Percentiles rank a stretch among this genome's conserved stretches.
Conservation (phyloP, 106 monocot species). For the Dioscorea alata region DNA sequence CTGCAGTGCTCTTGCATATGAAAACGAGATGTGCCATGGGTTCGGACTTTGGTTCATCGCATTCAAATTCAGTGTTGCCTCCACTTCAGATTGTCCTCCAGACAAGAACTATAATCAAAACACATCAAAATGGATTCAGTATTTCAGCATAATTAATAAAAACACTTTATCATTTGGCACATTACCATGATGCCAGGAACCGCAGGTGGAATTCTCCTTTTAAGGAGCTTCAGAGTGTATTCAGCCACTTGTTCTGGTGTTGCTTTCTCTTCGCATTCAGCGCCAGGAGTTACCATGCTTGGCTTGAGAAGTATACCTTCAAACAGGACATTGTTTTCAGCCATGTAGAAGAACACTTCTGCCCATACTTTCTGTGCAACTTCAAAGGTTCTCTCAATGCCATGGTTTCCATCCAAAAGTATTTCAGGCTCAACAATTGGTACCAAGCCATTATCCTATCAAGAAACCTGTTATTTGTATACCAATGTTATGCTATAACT, state of each 20-base stretch:
- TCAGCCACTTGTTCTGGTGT: constrained; percentile 55
- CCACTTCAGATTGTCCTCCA: constrained; percentile 78
- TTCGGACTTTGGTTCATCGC: constrained; percentile 74
- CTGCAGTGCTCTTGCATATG: constrained; percentile 69
- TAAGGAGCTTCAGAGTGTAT: constrained; percentile 68
- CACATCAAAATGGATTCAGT: too few relatives aligned
- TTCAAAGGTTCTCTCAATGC: constrained; percentile 74
- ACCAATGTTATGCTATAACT: too few relatives aligned
- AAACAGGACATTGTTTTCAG: constrained; percentile 68
- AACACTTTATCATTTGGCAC: too few relatives aligned
- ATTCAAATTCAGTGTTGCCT: constrained; percentile 76
- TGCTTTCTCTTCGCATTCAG: constrained; percentile 65
- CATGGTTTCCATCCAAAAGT: constrained; percentile 66
- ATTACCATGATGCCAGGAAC: constrained; percentile 80
- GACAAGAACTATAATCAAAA: constrained; percentile 47
- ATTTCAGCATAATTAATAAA: too few relatives aligned
- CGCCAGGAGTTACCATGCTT: constrained; percentile 82
- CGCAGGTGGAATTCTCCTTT: constrained; percentile 66
- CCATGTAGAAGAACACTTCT: constrained; percentile 71
- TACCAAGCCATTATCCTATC: constrained; percentile 68
- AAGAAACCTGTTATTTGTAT: too few relatives aligned
- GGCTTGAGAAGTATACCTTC: constrained; percentile 80
- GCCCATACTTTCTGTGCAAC: constrained; percentile 71
- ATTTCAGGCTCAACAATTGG: constrained; percentile 81
- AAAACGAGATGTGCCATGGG: constrained; percentile 83